Percentiles rank a stretch among this genome's conserved stretches.
phyloP scores from a whole-genome alignment of 352 stramenopile species.

The Phytophthora agathidicida region DNA sequence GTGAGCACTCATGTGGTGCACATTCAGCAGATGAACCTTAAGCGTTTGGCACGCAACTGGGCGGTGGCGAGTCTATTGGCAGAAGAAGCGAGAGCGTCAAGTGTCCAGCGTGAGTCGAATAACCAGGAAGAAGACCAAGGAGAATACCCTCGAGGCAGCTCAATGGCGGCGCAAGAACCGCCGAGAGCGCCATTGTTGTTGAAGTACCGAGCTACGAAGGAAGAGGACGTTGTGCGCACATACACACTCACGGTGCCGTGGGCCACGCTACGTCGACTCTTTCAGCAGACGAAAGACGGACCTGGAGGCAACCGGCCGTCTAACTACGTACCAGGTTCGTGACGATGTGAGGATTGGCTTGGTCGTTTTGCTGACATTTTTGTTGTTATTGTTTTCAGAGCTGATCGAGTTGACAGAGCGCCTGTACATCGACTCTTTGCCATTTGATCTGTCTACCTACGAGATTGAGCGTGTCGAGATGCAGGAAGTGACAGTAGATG shows the following conservation, averaged over 20 bases:
- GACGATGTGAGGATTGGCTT: not conserved
- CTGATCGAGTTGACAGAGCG: constrained; percentile 60
- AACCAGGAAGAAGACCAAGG: constrained; percentile 14
- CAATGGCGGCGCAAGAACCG: constrained; percentile 15
- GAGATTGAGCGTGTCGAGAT: constrained; percentile 55
- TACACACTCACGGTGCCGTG: constrained; percentile 73
- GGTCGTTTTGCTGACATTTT: constrained; percentile 14
- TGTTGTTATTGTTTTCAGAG: constrained; percentile 30
- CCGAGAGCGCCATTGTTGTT: constrained; percentile 48
- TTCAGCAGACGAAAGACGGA: constrained; percentile 36
- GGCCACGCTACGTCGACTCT: constrained; percentile 49
- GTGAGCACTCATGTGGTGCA: constrained; percentile 54
- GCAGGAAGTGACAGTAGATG: constrained; percentile 49
- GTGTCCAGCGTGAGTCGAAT: constrained; percentile 9
- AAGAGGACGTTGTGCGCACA: constrained; percentile 45
- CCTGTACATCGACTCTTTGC: constrained; percentile 59
- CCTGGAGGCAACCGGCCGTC: constrained; percentile 11
- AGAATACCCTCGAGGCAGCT: not conserved
- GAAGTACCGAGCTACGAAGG: constrained; percentile 52
- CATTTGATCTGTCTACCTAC: constrained; percentile 58
- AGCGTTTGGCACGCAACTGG: constrained; percentile 58
- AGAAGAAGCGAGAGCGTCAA: constrained; percentile 11
- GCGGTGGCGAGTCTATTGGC: constrained; percentile 43
- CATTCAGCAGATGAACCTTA: constrained; percentile 57
- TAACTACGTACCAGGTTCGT: constrained; percentile 37